Percentiles rank a stretch among this genome's conserved stretches.
phyloP scores from a whole-genome alignment of 306 rosid species.

The Albizia julibrissin region DNA sequence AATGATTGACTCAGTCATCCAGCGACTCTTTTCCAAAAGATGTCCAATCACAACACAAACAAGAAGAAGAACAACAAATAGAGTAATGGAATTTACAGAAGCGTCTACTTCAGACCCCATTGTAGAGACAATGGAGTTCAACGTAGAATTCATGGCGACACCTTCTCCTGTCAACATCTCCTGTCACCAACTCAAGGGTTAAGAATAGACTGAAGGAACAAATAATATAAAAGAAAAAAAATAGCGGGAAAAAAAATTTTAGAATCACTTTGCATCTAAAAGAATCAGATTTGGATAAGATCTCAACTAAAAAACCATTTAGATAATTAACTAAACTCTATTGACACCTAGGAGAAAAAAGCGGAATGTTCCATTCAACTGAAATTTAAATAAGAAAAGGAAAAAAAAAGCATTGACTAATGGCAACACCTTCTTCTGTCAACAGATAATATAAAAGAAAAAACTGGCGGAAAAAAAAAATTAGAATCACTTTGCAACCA shows the following conservation, averaged over 20 bases:
- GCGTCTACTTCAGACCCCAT: background rate
- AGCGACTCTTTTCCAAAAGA: constrained; percentile 57
- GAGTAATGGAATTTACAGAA: constrained; percentile 46
- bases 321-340: too few species aligned
- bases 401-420: too few species aligned
- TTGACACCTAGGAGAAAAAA: too few species aligned
- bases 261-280: too few species aligned
- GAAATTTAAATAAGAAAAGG: too few species aligned
- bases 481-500: too few species aligned
- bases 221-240: background rate
- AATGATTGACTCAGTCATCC: constrained; percentile 60
- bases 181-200: constrained; percentile 12
- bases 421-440: too few species aligned
- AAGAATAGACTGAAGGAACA: background rate
- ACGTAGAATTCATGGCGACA: constrained; percentile 32
- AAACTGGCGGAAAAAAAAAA: too few species aligned
- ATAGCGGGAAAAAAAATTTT: background rate
- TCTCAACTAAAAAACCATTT: too few species aligned
- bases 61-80: constrained; percentile 61
- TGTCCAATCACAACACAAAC: constrained; percentile 60
- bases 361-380: too few species aligned
- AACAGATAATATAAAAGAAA: too few species aligned
- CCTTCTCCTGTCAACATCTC: background rate
- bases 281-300: too few species aligned
- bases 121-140: background rate